Evolutionary conservation across 495 filamentous ascomycete species (phyloP), one percentile per base, ranked within the genome.

Genomic region (Trichoderma virens): DNA sequence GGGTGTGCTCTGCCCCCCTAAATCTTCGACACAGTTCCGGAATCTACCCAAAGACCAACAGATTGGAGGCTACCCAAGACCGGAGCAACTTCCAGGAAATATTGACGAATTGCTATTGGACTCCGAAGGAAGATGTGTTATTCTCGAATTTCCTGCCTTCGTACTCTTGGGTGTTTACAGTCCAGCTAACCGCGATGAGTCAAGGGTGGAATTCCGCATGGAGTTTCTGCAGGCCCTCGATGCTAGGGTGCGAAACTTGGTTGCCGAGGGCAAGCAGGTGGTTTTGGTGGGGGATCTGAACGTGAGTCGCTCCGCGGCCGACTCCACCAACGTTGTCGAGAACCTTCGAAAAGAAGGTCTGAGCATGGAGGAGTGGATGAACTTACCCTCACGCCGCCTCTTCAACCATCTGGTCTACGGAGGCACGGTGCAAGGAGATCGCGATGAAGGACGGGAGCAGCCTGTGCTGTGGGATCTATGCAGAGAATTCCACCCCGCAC

Each of bases 141-240:
- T 97, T n/a, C 81, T 98, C 2, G 94, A 98, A 70, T 97, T 98
- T 69, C 91, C 92, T 1, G 93, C 92, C 14, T 98, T 98, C 69
- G 90, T 98, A 23, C 80, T 98, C 2, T 86, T 98, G 47, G 94
- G 93, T 14, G 82, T 91, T 18, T 98, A 98, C 73, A 89, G 87
- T 68, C 94, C 94, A 20, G 94, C 94, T 11, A 89, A 89, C 69
- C 83, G 90, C 64, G 93, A 96, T 68, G 89, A 92, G 62, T 84
- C 83, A n/a, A 82, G 94, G 28, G 89, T 92, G 66, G 85, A 87
- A 61, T 98, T 96, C 67, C 86, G 93, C 18, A 81, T 90, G 62
- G 85, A 82, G 20, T 98, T 95, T 68, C 80, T 94, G 61, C 83
- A 87, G 66, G 84, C 90, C 0, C 78, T 98, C 25, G 91, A 97